A percentile compares a stretch with the other conserved stretches of the same genome.
Conservation (phyloP, 2,329 filamentous ascomycete genomes). For the Myriangium duriaei region DNA sequence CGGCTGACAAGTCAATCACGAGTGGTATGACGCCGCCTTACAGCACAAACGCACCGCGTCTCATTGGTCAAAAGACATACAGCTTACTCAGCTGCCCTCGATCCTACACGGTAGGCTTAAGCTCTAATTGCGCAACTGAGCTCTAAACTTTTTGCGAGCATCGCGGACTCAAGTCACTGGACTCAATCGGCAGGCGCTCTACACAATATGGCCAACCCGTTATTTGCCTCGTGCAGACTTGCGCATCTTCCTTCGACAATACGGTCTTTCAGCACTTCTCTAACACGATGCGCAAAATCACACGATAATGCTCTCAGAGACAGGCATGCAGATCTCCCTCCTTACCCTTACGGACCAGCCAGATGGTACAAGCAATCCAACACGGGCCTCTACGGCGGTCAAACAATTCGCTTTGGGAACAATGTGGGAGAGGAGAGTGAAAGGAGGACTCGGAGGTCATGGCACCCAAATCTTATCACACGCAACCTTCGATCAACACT, state of each 20-base stretch:
- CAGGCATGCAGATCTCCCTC: conserved; percentile 21
- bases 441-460: conserved; percentile 58
- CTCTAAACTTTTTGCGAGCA: neutral
- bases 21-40: neutral
- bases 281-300: conserved; percentile 12
- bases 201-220: neutral
- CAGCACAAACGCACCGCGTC: no score
- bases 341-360: conserved; percentile 61
- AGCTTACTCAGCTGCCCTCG: no score
- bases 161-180: no score
- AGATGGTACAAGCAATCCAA: conserved; percentile 69
- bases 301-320: conserved; percentile 13
- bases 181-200: no score
- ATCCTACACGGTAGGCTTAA: neutral
- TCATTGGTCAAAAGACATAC: no score
- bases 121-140: neutral
- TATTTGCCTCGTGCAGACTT: neutral
- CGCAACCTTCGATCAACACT: conserved; percentile 55
- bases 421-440: conserved; percentile 55
- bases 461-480: conserved; percentile 60
- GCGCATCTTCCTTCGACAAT: neutral
- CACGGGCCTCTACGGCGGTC: conserved; percentile 39
- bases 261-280: conserved; percentile 22
- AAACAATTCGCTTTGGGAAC: conserved; percentile 68
- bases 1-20: neutral